These are phyloP conservation scores for Ustilago curta DNA, from an alignment of 1,284 basidiomycete species.

Conservation along the genomic window DNA sequence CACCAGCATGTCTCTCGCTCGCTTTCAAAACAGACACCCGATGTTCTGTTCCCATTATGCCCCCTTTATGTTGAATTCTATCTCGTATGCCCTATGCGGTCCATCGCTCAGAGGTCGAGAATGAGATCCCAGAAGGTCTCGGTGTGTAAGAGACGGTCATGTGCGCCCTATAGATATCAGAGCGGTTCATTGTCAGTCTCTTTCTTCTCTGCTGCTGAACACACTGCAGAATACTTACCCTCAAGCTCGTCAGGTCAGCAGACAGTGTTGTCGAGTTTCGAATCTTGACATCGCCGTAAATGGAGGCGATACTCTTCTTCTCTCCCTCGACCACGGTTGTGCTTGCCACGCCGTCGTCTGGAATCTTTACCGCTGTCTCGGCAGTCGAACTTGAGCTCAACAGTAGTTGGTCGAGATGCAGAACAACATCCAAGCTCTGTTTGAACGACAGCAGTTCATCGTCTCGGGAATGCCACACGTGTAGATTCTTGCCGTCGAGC, in stretches of 20 bases:
- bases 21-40: neutral
- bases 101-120: conserved; percentile 9
- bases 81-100: neutral
- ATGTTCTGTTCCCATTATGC: neutral
- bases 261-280: conserved; percentile 6
- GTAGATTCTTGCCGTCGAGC: conserved; percentile 23
- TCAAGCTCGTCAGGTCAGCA: conserved; percentile 28
- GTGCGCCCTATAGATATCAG: conserved; percentile 21
- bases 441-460: conserved; percentile 45
- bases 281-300: conserved; percentile 23
- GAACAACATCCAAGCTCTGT: conserved; percentile 37
- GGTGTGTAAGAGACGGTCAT: conserved; percentile 38
- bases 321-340: conserved; percentile 19
- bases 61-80: neutral
- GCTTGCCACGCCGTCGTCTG: conserved; percentile 32
- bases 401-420: conserved; percentile 22
- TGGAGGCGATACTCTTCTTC: conserved; percentile 21
- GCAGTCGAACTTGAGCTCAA: neutral
- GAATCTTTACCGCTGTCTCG: conserved; percentile 12
- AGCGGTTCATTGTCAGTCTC: neutral
- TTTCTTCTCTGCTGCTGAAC: neutral
- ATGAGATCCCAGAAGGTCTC: conserved; percentile 39
- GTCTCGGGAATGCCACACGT: conserved; percentile 43
- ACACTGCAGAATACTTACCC: conserved; percentile 4
- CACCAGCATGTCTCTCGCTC: neutral